phyloP scores from a whole-genome alignment of 1,284 basidiomycete species.

The Leccinum fallax region DNA sequence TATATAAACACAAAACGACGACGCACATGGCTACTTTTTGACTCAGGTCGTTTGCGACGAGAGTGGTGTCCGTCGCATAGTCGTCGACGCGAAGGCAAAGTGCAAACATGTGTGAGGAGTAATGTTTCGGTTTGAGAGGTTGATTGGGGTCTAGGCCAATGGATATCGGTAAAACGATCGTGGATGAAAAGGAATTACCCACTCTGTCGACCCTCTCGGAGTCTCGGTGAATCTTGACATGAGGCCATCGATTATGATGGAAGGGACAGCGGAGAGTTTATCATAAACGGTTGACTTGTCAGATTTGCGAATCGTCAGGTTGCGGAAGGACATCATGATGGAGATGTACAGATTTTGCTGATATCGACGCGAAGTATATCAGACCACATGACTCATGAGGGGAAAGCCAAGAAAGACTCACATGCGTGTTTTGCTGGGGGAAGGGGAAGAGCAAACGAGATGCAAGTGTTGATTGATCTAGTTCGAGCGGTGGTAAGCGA shows the following conservation, averaged over 20 bases:
- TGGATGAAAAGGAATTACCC: conserved; percentile 24
- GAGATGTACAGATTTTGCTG: conserved; percentile 84
- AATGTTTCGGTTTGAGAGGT: conserved; percentile 73
- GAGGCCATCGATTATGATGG: conserved; percentile 71
- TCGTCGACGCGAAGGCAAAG: conserved; percentile 79
- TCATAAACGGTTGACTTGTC: conserved; percentile 55
- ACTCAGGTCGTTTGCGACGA: conserved; percentile 73
- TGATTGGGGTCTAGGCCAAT: conserved; percentile 52
- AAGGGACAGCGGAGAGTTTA: conserved; percentile 61
- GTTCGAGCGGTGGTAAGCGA: conserved; percentile 64
- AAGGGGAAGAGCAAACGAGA: conserved; percentile 42
- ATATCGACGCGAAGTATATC: not conserved
- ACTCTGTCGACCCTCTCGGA: conserved; percentile 64
- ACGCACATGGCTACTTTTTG: conserved; percentile 65
- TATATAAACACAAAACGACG: not conserved
- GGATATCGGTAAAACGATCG: not conserved
- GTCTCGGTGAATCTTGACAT: conserved; percentile 79
- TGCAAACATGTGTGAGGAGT: conserved; percentile 79
- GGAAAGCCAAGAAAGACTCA: conserved; percentile 37
- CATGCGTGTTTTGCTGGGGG: conserved; percentile 61
- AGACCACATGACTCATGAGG: not conserved
- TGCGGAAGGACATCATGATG: conserved; percentile 70
- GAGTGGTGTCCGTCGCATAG: conserved; percentile 67
- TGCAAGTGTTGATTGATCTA: conserved; percentile 71
- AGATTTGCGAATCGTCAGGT: conserved; percentile 45